Conservation (phyloP, 73 alveolate genomes). For the Tetrahymena borealis region DNA sequence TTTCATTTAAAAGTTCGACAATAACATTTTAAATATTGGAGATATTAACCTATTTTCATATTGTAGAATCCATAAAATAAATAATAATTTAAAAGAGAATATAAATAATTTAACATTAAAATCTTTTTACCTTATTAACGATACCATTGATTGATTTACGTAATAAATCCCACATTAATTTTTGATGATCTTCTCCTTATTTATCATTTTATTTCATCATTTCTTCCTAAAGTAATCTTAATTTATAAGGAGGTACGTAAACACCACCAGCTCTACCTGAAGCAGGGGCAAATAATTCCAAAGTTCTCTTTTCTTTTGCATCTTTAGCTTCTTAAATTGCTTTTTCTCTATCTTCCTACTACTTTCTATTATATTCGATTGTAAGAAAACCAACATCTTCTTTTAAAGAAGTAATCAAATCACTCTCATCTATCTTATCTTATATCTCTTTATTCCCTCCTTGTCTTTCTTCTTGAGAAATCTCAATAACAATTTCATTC, state of each 20-base stretch:
- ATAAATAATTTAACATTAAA: background rate
- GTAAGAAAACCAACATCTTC: background rate
- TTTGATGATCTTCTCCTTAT: constrained; percentile 88
- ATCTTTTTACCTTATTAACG: constrained; percentile 67
- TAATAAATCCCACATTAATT: constrained; percentile 97
- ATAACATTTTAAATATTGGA: constrained; percentile 79
- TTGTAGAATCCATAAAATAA: background rate
- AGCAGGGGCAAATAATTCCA: background rate
- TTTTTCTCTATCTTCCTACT: background rate
- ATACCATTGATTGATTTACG: constrained; percentile 97
- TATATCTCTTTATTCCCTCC: background rate
- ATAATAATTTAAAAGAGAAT: background rate
- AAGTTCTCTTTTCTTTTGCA: background rate
- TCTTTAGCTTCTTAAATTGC: background rate
- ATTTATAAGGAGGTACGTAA: constrained; percentile 92
- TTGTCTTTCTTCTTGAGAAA: background rate
- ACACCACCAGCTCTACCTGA: constrained; percentile 77
- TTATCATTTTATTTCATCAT: constrained; percentile 83
- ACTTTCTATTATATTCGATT: background rate
- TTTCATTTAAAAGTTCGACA: constrained; percentile 97
- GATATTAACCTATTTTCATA: constrained; percentile 41
- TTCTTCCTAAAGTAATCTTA: constrained; percentile 73
- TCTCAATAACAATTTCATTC: background rate
- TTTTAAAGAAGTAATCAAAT: background rate
- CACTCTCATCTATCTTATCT: background rate